phyloP scores from a whole-genome alignment of 306 rosid genomes.

The Begonia masoniana region DNA sequence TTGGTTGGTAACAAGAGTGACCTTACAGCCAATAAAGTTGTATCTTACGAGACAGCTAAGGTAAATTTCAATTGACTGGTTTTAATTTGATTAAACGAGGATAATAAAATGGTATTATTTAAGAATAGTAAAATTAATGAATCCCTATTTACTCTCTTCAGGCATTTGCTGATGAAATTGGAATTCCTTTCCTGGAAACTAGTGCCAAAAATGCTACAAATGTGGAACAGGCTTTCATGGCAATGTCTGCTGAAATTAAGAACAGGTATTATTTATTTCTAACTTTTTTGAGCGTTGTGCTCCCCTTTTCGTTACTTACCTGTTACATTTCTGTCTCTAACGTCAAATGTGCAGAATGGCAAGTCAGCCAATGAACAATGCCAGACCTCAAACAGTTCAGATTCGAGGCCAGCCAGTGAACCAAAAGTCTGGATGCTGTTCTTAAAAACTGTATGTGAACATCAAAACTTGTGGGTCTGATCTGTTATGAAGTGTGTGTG shows the following conservation, averaged over 20 bases:
- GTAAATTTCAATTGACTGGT: slow-evolving; percentile 17
- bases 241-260: slow-evolving; percentile 75
- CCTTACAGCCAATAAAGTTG: slow-evolving; percentile 63
- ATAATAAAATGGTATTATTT: background rate
- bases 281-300: no score
- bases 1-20: slow-evolving; percentile 80
- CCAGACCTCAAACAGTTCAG: slow-evolving; percentile 96
- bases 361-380: slow-evolving; percentile 85
- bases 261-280: slow-evolving; percentile 30
- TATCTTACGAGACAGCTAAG: slow-evolving; percentile 66
- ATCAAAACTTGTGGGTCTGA: slow-evolving; percentile 23
- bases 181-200: background rate
- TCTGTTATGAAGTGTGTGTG: slow-evolving; percentile 28
- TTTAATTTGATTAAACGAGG: background rate
- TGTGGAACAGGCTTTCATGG: slow-evolving; percentile 57
- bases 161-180: slow-evolving; percentile 1
- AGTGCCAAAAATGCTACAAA: background rate
- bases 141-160: slow-evolving; percentile 1
- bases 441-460: slow-evolving; percentile 17
- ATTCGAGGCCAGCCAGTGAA: slow-evolving; percentile 97
- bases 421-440: slow-evolving; percentile 98
- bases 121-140: slow-evolving; percentile 5
- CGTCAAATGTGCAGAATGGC: slow-evolving; percentile 89
- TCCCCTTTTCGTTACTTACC: background rate
- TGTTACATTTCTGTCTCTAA: background rate